Conservation (phyloP, 176 grass and related monocot genomes). For the Carex cristatella region DNA sequence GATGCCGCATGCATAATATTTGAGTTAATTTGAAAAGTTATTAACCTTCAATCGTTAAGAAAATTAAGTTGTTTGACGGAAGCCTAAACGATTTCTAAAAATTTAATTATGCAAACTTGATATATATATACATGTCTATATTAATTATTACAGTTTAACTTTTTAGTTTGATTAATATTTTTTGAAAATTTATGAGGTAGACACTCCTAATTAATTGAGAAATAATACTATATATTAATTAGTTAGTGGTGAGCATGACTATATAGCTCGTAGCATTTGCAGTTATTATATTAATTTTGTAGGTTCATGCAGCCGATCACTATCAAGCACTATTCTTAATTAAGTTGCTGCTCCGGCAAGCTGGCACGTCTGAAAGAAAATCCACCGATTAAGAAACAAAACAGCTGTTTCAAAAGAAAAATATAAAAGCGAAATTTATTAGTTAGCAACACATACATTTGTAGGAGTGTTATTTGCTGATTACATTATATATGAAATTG, state of each 20-base stretch:
- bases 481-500: not conserved
- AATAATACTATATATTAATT: not conserved
- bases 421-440: too few species aligned
- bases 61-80: too few species aligned
- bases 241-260: constrained; percentile 14
- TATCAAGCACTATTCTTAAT: not conserved
- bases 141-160: too few species aligned
- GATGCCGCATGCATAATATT: too few species aligned
- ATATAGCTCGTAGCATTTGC: not conserved
- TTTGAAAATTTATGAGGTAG: not conserved
- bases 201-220: not conserved
- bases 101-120: too few species aligned
- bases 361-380: not conserved
- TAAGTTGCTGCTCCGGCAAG: not conserved
- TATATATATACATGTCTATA: too few species aligned
- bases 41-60: too few species aligned
- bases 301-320: constrained; percentile 9
- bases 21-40: too few species aligned
- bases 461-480: not conserved
- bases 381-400: not conserved
- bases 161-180: too few species aligned
- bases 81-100: too few species aligned
- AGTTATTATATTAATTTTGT: not conserved
- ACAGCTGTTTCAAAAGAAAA: not conserved
- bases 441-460: not conserved